Base-by-base conservation (phyloP, 2,329 filamentous ascomycete species). In the Fusarium heterosporum region DNA sequence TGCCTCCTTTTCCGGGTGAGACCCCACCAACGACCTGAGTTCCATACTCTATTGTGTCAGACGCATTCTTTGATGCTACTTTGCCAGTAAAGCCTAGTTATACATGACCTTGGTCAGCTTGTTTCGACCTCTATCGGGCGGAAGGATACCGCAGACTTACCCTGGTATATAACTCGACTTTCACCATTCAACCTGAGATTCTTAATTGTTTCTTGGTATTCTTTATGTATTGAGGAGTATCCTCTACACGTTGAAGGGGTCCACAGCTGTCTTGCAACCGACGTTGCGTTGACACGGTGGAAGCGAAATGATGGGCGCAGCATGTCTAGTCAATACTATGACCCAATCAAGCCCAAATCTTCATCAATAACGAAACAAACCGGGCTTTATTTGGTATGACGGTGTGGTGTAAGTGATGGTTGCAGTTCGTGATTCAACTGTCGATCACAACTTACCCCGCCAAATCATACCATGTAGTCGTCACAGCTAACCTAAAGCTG, bases 21-120 rank as follows among this genome's bases (percentile, higher is more conserved):
- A 80, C 78, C 12, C 78, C 78, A 3, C 78, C 78, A 1, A 79
- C 77, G 8, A 80, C 68, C 0, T 74, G 74, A 2, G 78, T 80
- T 8, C 78, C 78, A 49, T 80, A 80, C 1, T 59, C 74, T 34
- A 80, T 77, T 0, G 79, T 80, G 17, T 79, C 77, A 47, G 71
- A 72, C 0, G 78, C 78, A 55, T 80, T 80, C 7, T 71, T 56
- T 0, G 78, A 16, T 72, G 79, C 78, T 14, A 76, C 77, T 65
- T 74, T 75, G 6, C 78, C 78, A 2, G 78, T 80, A 59, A 80
- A 78, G 8, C 78, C 78, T 80, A 22, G 28, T 12, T 8, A 29
- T 29, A 12, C 11, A 12, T 29, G 28, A 29, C 7, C 4, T 46
- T 10, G 50, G 51, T 39, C 9, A 51, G 48, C 29, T 17, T 42